Conservation (phyloP, 2,329 filamentous ascomycete genomes). For the Ceratocystis smalleyi region DNA sequence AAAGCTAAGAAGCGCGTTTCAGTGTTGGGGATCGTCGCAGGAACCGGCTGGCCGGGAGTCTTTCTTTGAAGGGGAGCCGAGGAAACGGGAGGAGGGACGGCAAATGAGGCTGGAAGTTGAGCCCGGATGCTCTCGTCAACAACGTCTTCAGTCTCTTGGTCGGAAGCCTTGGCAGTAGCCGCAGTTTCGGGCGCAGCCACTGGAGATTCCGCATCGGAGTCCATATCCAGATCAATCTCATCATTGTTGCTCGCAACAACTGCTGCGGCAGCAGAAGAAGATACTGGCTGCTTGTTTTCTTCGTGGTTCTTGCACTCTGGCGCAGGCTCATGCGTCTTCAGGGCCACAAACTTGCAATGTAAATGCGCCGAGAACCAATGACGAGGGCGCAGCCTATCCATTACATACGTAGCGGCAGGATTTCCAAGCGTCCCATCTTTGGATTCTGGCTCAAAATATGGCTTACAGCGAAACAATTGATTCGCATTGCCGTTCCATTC, state of each 20-base stretch:
- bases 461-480: constrained; percentile 57
- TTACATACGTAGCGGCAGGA: constrained; percentile 59
- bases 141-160: constrained; percentile 10
- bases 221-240: constrained; percentile 55
- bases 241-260: constrained; percentile 37
- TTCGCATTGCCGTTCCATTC: constrained; percentile 61
- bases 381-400: constrained; percentile 64
- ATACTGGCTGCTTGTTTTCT: constrained; percentile 19
- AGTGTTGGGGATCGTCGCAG: constrained; percentile 59
- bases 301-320: constrained; percentile 23
- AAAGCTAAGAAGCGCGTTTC: constrained; percentile 73
- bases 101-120: constrained; percentile 63
- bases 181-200: neutral
- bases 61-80: constrained; percentile 21
- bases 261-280: neutral
- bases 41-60: constrained; percentile 46
- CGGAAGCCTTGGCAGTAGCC: constrained; percentile 1
- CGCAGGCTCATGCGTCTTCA: constrained; percentile 35
- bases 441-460: constrained; percentile 61
- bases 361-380: constrained; percentile 93
- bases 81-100: constrained; percentile 24
- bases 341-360: constrained; percentile 72
- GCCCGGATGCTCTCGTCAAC: constrained; percentile 44
- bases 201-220: constrained; percentile 32
- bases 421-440: constrained; percentile 61